Evolutionary conservation across 2,329 filamentous ascomycete genomes (phyloP).

Genomic region (Clarireedia homoeocarpa): DNA sequence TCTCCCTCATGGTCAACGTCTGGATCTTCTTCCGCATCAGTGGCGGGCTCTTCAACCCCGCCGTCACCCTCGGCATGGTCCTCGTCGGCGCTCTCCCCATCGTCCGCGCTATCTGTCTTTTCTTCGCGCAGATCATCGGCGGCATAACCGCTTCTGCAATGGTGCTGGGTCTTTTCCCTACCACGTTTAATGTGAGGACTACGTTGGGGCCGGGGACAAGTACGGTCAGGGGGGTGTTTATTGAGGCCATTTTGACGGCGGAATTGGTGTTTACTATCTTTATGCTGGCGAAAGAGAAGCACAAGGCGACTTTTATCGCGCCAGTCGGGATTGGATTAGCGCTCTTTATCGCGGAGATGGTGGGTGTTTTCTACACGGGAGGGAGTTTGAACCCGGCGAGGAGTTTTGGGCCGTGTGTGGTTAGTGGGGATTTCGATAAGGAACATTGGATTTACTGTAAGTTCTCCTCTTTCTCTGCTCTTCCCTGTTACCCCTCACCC

Average conservation of each 20-base stretch:
- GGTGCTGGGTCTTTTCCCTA: slow-evolving; percentile 16
- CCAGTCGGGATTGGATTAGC: slow-evolving; percentile 40
- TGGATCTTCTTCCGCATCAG: slow-evolving; percentile 40
- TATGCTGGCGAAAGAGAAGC: slow-evolving; percentile 43
- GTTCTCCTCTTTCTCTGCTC: neutral
- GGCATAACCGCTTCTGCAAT: slow-evolving; percentile 34
- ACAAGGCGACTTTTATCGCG: slow-evolving; percentile 39
- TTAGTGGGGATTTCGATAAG: slow-evolving; percentile 33
- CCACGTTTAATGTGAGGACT: slow-evolving; percentile 40
- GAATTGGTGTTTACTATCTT: slow-evolving; percentile 42
- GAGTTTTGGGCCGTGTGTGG: slow-evolving; percentile 40
- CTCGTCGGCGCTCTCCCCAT: slow-evolving; percentile 30
- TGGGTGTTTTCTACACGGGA: slow-evolving; percentile 41
- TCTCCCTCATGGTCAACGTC: slow-evolving; percentile 41
- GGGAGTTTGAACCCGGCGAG: slow-evolving; percentile 41
- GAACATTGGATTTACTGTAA: slow-evolving; percentile 41
- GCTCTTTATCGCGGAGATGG: slow-evolving; percentile 39
- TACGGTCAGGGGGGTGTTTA: slow-evolving; percentile 39
- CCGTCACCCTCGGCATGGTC: slow-evolving; percentile 32
- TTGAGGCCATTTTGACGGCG: slow-evolving; percentile 41
- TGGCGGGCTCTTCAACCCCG: slow-evolving; percentile 47
- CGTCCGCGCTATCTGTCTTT: slow-evolving; percentile 27
- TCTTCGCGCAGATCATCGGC: slow-evolving; percentile 31
- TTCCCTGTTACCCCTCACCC: neutral
- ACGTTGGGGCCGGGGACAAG: slow-evolving; percentile 33